phyloP scores from a whole-genome alignment of 306 rosid genomes.

The Myrica gale region DNA sequence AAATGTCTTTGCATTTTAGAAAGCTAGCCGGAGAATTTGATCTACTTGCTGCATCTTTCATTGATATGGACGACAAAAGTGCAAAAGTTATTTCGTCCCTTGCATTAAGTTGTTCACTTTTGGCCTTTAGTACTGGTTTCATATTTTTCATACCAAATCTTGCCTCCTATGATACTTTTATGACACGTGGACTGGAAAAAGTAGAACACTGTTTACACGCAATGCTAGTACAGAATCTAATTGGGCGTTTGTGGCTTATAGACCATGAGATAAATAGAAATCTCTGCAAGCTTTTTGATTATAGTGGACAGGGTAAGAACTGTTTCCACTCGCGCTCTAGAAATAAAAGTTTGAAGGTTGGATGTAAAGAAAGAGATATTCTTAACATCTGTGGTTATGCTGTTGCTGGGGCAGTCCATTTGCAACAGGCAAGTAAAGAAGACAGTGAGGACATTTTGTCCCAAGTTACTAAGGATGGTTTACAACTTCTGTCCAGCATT shows the following conservation, averaged over 20 bases:
- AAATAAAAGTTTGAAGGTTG: constrained; percentile 21
- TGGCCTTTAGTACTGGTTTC: constrained; percentile 55
- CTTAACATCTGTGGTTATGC: constrained; percentile 39
- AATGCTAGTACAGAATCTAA: constrained; percentile 39
- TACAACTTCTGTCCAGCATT: constrained; percentile 30
- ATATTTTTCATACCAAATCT: constrained; percentile 36
- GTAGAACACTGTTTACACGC: constrained; percentile 23
- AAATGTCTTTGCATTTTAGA: constrained; percentile 37
- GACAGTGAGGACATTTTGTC: constrained; percentile 24
- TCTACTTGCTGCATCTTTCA: constrained; percentile 42
- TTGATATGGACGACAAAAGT: constrained; percentile 55
- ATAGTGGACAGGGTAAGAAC: constrained; percentile 24
- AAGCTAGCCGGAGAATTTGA: constrained; percentile 50
- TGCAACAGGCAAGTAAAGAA: constrained; percentile 26
- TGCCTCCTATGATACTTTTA: constrained; percentile 10
- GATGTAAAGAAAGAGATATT: constrained; percentile 40
- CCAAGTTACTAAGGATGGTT: constrained; percentile 32
- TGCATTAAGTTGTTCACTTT: constrained; percentile 49
- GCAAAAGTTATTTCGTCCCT: constrained; percentile 42
- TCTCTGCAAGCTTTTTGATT: constrained; percentile 41
- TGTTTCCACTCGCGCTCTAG: constrained; percentile 40
- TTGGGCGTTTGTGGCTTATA: constrained; percentile 38
- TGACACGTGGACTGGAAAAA: constrained; percentile 15
- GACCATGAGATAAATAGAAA: constrained; percentile 42
- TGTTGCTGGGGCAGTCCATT: constrained; percentile 32